Percentiles rank a stretch among this genome's conserved stretches.
Conservation (phyloP, 179 eudicot genomes). For the Nepenthes alata region DNA sequence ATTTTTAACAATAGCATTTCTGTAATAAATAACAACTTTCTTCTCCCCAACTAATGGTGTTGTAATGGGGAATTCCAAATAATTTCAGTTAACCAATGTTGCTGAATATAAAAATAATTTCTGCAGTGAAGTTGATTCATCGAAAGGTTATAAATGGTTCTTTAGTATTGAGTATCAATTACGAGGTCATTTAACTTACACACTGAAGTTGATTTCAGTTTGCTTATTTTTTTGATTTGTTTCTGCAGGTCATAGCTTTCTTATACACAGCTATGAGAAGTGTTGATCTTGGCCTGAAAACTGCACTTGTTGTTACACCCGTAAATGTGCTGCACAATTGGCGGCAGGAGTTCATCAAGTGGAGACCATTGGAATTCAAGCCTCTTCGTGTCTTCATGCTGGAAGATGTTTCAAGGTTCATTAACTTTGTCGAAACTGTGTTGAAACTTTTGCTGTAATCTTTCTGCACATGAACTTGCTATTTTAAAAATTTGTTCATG, state of each 20-base stretch:
- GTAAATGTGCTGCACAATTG: slow-evolving; percentile 97
- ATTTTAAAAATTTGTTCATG: background rate
- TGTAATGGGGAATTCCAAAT: too few relatives aligned
- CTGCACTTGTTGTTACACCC: slow-evolving; percentile 84
- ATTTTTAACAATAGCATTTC: background rate
- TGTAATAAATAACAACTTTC: too few relatives aligned
- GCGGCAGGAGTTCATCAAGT: slow-evolving; percentile 81
- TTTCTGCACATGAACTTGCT: background rate
- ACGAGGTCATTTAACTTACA: too few relatives aligned
- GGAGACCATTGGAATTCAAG: slow-evolving; percentile 79
- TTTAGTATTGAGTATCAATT: too few relatives aligned
- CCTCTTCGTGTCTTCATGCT: slow-evolving; percentile 88
- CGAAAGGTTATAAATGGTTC: too few relatives aligned
- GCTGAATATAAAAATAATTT: too few relatives aligned
- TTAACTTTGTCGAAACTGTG: background rate
- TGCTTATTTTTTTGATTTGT: slow-evolving; percentile 6
- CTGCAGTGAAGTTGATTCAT: too few relatives aligned
- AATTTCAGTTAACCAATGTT: too few relatives aligned
- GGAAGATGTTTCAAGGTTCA: slow-evolving; percentile 78
- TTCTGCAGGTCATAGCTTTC: slow-evolving; percentile 84
- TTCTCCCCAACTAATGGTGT: too few relatives aligned
- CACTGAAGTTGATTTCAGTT: background rate
- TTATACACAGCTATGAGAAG: slow-evolving; percentile 89
- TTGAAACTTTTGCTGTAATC: too few relatives aligned
- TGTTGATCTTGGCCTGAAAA: slow-evolving; percentile 76